phyloP scores from a whole-genome alignment of 305 asterid species.

The Plantago rigida region DNA sequence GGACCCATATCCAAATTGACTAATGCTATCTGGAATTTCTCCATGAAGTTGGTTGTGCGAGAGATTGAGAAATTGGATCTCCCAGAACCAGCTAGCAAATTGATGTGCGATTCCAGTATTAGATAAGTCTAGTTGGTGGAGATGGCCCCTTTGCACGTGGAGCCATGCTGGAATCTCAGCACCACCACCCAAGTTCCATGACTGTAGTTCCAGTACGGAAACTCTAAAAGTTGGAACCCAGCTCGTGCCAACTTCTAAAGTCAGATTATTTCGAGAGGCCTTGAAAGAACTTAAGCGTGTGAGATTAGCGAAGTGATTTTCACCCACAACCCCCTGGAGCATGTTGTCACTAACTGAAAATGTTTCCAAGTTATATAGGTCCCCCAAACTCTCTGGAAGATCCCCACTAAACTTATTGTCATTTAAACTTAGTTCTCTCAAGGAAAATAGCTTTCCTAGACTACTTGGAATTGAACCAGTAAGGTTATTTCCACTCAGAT shows the following conservation, averaged over 20 bases:
- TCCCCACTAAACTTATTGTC: no score
- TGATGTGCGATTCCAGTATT: constrained; percentile 25
- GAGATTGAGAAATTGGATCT: constrained; percentile 13
- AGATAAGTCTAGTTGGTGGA: constrained; percentile 26
- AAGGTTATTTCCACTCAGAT: not conserved
- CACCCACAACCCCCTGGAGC: constrained; percentile 28
- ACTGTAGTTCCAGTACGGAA: not conserved
- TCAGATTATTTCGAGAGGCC: constrained; percentile 23
- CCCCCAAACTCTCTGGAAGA: constrained; percentile 15
- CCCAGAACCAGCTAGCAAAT: constrained; percentile 36
- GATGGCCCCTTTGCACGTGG: constrained; percentile 9
- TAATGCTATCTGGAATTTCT: constrained; percentile 8
- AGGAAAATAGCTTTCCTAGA: constrained; percentile 12
- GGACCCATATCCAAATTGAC: not conserved
- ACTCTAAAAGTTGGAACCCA: constrained; percentile 32
- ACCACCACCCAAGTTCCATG: constrained; percentile 22
- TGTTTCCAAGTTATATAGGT: constrained; percentile 12
- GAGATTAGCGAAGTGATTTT: constrained; percentile 28
- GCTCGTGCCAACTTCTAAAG: constrained; percentile 16
- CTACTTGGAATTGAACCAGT: constrained; percentile 21
- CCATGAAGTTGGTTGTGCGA: constrained; percentile 27
- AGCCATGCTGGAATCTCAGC: constrained; percentile 29
- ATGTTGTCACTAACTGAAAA: constrained; percentile 2
- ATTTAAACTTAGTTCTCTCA: not conserved
- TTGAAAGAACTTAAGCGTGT: constrained; percentile 5